Conservation (phyloP, 2,329 filamentous ascomycete species). For the Madurella mycetomatis region DNA sequence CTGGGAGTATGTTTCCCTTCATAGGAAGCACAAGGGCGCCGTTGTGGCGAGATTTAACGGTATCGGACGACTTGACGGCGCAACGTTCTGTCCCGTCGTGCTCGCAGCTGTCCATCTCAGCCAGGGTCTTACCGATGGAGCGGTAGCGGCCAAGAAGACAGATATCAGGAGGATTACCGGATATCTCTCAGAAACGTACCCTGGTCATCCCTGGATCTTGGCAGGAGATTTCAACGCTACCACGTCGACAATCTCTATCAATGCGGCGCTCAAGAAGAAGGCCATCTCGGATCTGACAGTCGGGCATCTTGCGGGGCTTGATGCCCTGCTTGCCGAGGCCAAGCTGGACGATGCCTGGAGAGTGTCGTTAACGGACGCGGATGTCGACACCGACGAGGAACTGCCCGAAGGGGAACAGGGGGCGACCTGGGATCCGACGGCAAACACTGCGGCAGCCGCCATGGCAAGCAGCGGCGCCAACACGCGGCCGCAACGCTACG, state of each 20-base stretch:
- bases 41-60: constrained; percentile 42
- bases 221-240: constrained; percentile 63
- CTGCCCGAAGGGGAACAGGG: constrained; percentile 56
- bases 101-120: constrained; percentile 59
- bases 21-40: constrained; percentile 54
- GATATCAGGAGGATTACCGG: constrained; percentile 50
- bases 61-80: constrained; percentile 27
- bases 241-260: constrained; percentile 54
- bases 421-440: constrained; percentile 58
- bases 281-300: constrained; percentile 49
- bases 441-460: constrained; percentile 52
- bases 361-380: constrained; percentile 38
- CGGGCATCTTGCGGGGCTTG: constrained; percentile 41
- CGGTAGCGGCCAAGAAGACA: constrained; percentile 51
- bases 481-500: constrained; percentile 60
- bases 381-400: constrained; percentile 28
- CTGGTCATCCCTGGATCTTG: constrained; percentile 48
- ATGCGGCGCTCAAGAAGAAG: constrained; percentile 47
- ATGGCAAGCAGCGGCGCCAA: constrained; percentile 44
- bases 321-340: constrained; percentile 41
- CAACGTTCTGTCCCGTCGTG: constrained; percentile 37
- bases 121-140: constrained; percentile 55
- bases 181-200: constrained; percentile 41
- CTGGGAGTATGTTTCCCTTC: constrained; percentile 52
- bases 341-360: constrained; percentile 52